Evolutionary conservation across 208 protist species (phyloP).

Genomic region (Crithidia thermophila): DNA sequence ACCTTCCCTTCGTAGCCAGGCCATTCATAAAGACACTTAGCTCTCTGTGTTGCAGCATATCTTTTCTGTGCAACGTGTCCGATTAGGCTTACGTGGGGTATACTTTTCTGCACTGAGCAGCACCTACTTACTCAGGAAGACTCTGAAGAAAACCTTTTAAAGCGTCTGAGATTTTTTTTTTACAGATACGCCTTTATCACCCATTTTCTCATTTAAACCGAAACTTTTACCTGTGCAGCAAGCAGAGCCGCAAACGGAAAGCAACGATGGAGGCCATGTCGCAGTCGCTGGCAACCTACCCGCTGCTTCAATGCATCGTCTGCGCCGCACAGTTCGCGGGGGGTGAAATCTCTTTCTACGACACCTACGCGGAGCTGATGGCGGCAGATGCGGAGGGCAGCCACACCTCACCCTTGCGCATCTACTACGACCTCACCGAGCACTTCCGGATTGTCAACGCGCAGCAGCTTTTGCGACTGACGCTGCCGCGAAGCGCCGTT

Average conservation of each 20-base stretch:
- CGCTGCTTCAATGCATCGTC: conserved; percentile 62
- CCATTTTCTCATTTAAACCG: too few relatives aligned
- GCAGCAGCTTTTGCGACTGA: conserved; percentile 72
- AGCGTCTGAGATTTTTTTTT: too few relatives aligned
- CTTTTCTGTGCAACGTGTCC: too few relatives aligned
- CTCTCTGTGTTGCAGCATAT: too few relatives aligned
- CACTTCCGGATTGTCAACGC: conserved; percentile 78
- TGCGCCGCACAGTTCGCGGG: conserved; percentile 60
- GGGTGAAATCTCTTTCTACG: conserved; percentile 75
- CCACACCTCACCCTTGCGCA: conserved; percentile 56
- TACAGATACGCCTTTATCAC: too few relatives aligned
- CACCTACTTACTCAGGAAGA: too few relatives aligned
- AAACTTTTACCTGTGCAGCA: background rate
- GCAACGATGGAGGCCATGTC: conserved; percentile 60
- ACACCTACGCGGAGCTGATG: conserved; percentile 58
- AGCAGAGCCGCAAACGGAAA: background rate
- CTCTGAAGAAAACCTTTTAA: too few relatives aligned
- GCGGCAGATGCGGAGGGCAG: conserved; percentile 49
- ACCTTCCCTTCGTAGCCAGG: too few relatives aligned
- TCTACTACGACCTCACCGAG: conserved; percentile 63
- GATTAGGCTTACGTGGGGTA: too few relatives aligned
- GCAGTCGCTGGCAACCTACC: conserved; percentile 63
- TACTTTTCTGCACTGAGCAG: too few relatives aligned
- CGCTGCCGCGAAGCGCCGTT: conserved; percentile 46
- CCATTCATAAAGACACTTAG: too few relatives aligned